A percentile compares a stretch with the other conserved stretches of the same genome.
Evolutionary conservation across 1,284 basidiomycete genomes (phyloP).

Genomic region (Ceratobasidium sp.): DNA sequence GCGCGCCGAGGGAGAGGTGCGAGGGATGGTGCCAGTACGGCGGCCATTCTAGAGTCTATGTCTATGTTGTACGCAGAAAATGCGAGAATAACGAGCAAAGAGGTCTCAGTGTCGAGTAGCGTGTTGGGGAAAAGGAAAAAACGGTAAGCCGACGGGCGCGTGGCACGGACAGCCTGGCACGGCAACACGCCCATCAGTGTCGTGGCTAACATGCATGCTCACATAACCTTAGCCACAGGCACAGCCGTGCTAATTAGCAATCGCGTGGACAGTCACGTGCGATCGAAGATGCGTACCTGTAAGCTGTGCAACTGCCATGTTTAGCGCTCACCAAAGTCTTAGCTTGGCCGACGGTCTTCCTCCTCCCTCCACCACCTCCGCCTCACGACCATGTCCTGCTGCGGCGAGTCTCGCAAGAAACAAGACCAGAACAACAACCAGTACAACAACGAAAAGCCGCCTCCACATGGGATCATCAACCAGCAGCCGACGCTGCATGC

Average conservation of each 20-base stretch:
- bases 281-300: not conserved
- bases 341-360: not conserved
- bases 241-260: not conserved
- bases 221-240: too few species aligned
- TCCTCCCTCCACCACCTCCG: not conserved
- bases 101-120: too few species aligned
- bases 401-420: constrained; percentile 37
- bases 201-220: too few species aligned
- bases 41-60: not conserved
- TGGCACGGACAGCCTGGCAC: too few species aligned
- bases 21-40: not conserved
- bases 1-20: not conserved
- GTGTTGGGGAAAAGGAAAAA: too few species aligned
- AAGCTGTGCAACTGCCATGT: constrained; percentile 27
- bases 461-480: constrained; percentile 22
- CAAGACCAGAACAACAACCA: constrained; percentile 40
- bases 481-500: constrained; percentile 20
- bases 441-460: constrained; percentile 14
- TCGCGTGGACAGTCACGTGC: too few species aligned
- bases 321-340: constrained; percentile 14
- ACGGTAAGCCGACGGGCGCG: too few species aligned
- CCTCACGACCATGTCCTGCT: constrained; percentile 43
- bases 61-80: too few species aligned
- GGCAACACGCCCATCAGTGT: too few species aligned
- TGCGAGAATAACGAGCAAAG: too few species aligned